These are phyloP conservation scores for Cucurbita moschata DNA, from an alignment of 306 rosid species.

Conservation along the genomic window DNA sequence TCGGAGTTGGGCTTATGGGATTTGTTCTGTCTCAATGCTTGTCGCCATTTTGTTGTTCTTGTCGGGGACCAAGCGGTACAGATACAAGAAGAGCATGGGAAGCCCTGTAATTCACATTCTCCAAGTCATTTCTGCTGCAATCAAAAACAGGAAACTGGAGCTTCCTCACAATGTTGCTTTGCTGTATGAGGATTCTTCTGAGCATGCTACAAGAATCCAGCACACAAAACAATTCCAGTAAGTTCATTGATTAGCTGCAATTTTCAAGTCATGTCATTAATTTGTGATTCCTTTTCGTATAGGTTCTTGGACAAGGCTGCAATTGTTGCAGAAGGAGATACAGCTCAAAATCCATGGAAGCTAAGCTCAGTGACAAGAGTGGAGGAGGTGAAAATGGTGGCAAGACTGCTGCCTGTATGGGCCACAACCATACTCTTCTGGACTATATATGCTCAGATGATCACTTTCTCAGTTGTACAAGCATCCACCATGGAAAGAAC, in stretches of 20 bases:
- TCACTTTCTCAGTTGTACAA: conserved; percentile 90
- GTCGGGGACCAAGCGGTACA: conserved; percentile 44
- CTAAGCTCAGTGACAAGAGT: conserved; percentile 59
- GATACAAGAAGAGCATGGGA: conserved; percentile 61
- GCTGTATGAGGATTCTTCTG: conserved; percentile 56
- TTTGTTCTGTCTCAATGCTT: conserved; percentile 51
- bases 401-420: conserved; percentile 72
- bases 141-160: conserved; percentile 43
- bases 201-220: conserved; percentile 31
- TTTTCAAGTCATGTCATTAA: neutral
- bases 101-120: conserved; percentile 76
- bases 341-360: conserved; percentile 61
- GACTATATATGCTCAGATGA: conserved; percentile 87
- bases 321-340: conserved; percentile 41
- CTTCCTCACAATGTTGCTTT: conserved; percentile 28
- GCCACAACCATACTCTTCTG: conserved; percentile 90
- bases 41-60: conserved; percentile 40
- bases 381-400: conserved; percentile 91
- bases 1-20: conserved; percentile 72
- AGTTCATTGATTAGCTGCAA: neutral
- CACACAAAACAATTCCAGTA: conserved; percentile 61
- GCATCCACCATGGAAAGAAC: conserved; percentile 79
- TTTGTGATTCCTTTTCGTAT: neutral
- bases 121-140: conserved; percentile 56
- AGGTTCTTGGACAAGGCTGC: conserved; percentile 87